Evolutionary conservation across 768 basidiomycete species (phyloP).

Genomic region (Tulasnella sp.): DNA sequence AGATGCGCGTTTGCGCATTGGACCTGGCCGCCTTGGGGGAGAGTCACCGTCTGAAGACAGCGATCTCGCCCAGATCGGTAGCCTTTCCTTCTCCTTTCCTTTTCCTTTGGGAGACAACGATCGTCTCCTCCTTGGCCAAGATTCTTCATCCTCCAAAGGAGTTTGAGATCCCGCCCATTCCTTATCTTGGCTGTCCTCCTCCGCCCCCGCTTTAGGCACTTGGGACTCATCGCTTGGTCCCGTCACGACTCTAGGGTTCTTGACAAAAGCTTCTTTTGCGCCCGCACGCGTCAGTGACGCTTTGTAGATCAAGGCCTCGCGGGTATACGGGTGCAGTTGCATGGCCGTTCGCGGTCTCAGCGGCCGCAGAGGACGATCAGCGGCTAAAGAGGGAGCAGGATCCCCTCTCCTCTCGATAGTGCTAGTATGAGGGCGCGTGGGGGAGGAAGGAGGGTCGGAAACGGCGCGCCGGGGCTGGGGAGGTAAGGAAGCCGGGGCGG

Average conservation of each 20-base stretch:
- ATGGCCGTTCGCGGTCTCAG: constrained; percentile 58
- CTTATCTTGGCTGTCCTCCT: constrained; percentile 30
- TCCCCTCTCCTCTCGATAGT: not conserved
- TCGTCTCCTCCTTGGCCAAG: not conserved
- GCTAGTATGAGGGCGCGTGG: constrained; percentile 5
- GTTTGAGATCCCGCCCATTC: constrained; percentile 14
- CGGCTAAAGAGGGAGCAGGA: not conserved
- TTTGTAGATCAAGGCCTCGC: constrained; percentile 27
- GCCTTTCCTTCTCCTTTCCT: not conserved
- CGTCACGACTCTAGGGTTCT: constrained; percentile 36
- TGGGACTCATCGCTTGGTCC: constrained; percentile 25
- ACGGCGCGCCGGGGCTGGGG: constrained; percentile 17
- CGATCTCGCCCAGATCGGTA: not conserved
- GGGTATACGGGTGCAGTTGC: constrained; percentile 62
- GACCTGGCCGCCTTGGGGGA: not conserved
- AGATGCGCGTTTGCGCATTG: not conserved
- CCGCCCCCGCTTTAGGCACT: constrained; percentile 4
- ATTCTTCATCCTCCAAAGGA: not conserved
- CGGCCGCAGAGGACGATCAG: constrained; percentile 46
- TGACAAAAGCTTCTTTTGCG: constrained; percentile 63
- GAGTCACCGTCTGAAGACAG: not conserved
- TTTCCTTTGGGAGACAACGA: constrained; percentile 9
- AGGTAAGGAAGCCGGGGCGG: not conserved
- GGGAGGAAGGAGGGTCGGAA: constrained; percentile 23
- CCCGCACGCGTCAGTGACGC: constrained; percentile 19